Conservation (phyloP, 176 grass and related monocot genomes). For the Cymbopogon citratus region DNA sequence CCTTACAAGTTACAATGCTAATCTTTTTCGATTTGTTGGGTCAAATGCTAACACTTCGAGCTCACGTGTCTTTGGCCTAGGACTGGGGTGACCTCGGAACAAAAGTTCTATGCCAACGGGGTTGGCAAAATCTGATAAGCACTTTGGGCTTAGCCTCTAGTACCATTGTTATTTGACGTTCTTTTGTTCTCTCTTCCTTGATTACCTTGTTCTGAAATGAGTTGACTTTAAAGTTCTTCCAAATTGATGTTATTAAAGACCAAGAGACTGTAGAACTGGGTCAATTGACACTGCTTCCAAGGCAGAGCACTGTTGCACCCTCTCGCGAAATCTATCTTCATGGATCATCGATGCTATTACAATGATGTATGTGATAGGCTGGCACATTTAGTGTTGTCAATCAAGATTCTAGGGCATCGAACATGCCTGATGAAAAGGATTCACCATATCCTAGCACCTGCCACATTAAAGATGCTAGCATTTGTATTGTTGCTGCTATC, state of each 20-base stretch:
- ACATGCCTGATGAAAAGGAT: background rate
- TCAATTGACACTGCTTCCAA: background rate
- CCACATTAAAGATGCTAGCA: background rate
- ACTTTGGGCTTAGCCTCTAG: background rate
- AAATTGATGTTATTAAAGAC: background rate
- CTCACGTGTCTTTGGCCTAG: background rate
- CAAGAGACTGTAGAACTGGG: background rate
- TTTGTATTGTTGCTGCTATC: background rate
- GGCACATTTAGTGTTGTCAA: background rate
- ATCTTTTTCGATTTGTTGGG: background rate
- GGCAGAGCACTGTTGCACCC: too few relatives aligned
- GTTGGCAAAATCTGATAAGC: background rate
- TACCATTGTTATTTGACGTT: background rate
- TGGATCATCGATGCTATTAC: background rate
- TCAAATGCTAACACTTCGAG: background rate
- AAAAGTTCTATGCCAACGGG: background rate
- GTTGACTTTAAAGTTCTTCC: background rate
- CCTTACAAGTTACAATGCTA: background rate
- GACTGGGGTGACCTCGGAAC: background rate
- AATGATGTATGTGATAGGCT: background rate
- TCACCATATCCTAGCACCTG: constrained; percentile 9
- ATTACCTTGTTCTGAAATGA: background rate
- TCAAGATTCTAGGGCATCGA: background rate
- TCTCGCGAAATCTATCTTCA: background rate
- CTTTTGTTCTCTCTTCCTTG: background rate